Percentiles rank a stretch among this genome's conserved stretches.
Conservation (phyloP, 2,329 filamentous ascomycete species). For the Fusarium sacchari region DNA sequence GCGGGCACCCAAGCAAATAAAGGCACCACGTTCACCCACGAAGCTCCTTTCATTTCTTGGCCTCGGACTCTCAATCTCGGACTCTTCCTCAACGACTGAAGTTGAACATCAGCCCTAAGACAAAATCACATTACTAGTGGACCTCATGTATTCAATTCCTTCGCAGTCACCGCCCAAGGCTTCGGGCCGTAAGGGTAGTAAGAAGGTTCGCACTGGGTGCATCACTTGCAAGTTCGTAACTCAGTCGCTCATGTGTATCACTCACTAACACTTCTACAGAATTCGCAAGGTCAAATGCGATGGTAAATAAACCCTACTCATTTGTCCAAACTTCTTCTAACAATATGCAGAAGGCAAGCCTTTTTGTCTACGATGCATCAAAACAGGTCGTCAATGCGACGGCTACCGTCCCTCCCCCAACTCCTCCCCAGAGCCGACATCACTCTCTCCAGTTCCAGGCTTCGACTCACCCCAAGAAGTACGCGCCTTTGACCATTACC, state of each 20-base stretch:
- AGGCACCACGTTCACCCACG: conserved; percentile 1
- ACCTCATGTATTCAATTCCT: conserved; percentile 9
- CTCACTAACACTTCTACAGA: background rate
- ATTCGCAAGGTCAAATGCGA: conserved; percentile 26
- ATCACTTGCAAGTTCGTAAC: conserved; percentile 64
- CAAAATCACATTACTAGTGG: background rate
- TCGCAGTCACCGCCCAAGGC: conserved; percentile 18
- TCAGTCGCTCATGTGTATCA: too few relatives aligned
- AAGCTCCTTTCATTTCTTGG: conserved; percentile 16
- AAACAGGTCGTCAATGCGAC: conserved; percentile 66
- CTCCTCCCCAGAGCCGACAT: conserved; percentile 26
- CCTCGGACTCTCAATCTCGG: conserved; percentile 30
- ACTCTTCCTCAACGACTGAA: background rate
- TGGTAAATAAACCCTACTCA: background rate
- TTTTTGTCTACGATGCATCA: conserved; percentile 62
- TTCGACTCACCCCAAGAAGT: conserved; percentile 36
- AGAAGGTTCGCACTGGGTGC: conserved; percentile 61
- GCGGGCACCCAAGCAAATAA: conserved; percentile 22
- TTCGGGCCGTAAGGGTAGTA: conserved; percentile 54
- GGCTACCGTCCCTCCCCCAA: conserved; percentile 55
- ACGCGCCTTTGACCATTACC: conserved; percentile 49
- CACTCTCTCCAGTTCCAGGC: conserved; percentile 30
- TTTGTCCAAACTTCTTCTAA: fast-evolving
- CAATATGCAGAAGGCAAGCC: conserved; percentile 57
- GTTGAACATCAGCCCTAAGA: background rate